Base-by-base conservation (phyloP, 768 basidiomycete species). In the Mycena indigotica region DNA sequence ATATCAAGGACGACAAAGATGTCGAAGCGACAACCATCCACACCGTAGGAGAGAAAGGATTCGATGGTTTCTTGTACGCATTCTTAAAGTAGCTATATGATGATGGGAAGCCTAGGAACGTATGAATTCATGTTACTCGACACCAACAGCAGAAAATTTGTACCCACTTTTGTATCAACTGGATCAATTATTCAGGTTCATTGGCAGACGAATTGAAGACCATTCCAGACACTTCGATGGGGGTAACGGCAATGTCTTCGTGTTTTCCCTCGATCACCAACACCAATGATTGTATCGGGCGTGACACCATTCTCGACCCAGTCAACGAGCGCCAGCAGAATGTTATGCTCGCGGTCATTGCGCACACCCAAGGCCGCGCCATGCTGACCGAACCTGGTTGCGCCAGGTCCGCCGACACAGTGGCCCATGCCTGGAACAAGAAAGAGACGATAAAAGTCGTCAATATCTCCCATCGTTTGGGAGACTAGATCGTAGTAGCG, bases 61-160 rank as follows among this genome's bases (percentile, higher is more conserved):
- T 78, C 50, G 82, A 83, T 60, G 83, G 82, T 1, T 82, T 83
- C 65, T 57, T 83, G 50, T 83, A 80, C 57, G 80, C 80, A 0
- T 62, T 78, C n/a, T 67, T 70, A 17, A 77, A 74, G 55, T 76
- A 60, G 64, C 17, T 35, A 26, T 35, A 59, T 35, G 38, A 68
- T n/a, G n/a, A n/a, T n/a, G n/a, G n/a, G n/a, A n/a, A n/a, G n/a
- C n/a, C n/a, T n/a, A n/a, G n/a, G n/a, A n/a, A n/a, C n/a, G n/a
- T n/a, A n/a, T n/a, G n/a, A n/a, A n/a, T n/a, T n/a, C n/a, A n/a
- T n/a, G n/a, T n/a, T n/a, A n/a, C n/a, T n/a, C n/a, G n/a, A n/a
- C n/a, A n/a, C n/a, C n/a, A n/a, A n/a, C n/a, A n/a, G n/a, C n/a
- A n/a, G n/a, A n/a, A n/a, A n/a, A n/a, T n/a, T n/a, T n/a, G n/a